Base-by-base conservation (phyloP, 805 yeast species). In the Debaryomyces maramus region DNA sequence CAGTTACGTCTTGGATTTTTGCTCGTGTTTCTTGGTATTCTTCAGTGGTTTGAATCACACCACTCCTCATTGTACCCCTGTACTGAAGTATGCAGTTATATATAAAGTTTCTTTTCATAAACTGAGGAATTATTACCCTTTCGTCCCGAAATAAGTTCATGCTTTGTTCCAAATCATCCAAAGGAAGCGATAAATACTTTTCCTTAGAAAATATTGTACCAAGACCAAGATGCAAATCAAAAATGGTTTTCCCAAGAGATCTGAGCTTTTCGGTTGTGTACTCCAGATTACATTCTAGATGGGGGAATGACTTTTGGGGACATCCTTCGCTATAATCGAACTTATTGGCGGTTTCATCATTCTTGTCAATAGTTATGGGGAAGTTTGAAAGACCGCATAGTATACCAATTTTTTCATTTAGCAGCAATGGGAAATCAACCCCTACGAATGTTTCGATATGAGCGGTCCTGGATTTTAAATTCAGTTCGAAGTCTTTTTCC, bases 21-120 rank as follows among this genome's bases (percentile, higher is more conserved):
- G 29, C 28, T 34, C 51, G 45, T 10, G 35, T 34, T 4, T 24
- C 27, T 6, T 30, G 23, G 38, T 38, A 44, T 7, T 33, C 40
- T 9, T 50, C 47, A 34, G 13, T 44, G 30, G 26, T 33, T 14
- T 26, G 34, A 5, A 41, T 37, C 5, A 50, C 47, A 2, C 56
- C 61, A 3, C 45, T 39, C 36, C 55, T 49, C 45, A 48, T 56
- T 13, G 56, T 56, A 4, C 69, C 72, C 26, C 48, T 46, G 32
- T 48, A 63, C 4, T 70, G 70, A n/a, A 65, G 44, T 27, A 65
- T 55, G 13, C 49, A 34, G 8, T 54, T 51, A 34, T 61, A 52
- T 21, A 70, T 39, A 11, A 46, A 39, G 43, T 60, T 55, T 14
- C 45, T 46, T 32, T 53, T 58, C 74, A 70, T 68, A 43, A 64